Conservation (phyloP, 768 basidiomycete genomes). For the Kwoniella sp. region DNA sequence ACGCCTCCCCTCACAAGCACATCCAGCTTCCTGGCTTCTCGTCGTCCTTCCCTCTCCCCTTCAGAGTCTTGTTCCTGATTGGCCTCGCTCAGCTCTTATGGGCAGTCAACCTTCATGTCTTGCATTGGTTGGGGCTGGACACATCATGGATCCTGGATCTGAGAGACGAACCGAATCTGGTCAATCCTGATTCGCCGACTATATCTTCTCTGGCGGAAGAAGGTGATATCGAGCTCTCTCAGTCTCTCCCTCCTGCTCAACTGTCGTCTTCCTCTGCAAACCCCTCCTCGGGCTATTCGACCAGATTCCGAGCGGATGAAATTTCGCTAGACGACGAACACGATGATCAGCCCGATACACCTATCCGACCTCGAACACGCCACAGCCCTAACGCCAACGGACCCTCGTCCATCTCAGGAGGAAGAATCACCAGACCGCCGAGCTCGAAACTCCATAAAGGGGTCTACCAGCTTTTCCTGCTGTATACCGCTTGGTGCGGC, state of each 20-base stretch:
- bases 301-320: not conserved
- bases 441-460: conserved; percentile 38
- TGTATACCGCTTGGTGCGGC: conserved; percentile 67
- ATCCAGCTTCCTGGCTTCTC: conserved; percentile 54
- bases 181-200: conserved; percentile 5
- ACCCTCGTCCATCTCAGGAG: not conserved
- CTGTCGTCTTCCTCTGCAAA: not conserved
- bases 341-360: conserved; percentile 16
- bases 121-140: conserved; percentile 74
- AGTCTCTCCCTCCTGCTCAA: not conserved
- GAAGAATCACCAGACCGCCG: conserved; percentile 25
- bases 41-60: conserved; percentile 75
- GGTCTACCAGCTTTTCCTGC: conserved; percentile 67
- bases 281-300: not conserved
- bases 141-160: conserved; percentile 69
- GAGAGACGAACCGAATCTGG: conserved; percentile 23
- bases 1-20: conserved; percentile 39
- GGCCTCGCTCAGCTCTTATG: conserved; percentile 83
- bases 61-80: conserved; percentile 78
- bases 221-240: not conserved
- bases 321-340: conserved; percentile 14
- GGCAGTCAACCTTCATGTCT: conserved; percentile 89
- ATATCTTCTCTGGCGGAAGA: conserved; percentile 11
- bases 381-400: not conserved
- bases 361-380: conserved; percentile 7